Conservation (phyloP, 2,329 filamentous ascomycete genomes). For the Fusarium sp. region DNA sequence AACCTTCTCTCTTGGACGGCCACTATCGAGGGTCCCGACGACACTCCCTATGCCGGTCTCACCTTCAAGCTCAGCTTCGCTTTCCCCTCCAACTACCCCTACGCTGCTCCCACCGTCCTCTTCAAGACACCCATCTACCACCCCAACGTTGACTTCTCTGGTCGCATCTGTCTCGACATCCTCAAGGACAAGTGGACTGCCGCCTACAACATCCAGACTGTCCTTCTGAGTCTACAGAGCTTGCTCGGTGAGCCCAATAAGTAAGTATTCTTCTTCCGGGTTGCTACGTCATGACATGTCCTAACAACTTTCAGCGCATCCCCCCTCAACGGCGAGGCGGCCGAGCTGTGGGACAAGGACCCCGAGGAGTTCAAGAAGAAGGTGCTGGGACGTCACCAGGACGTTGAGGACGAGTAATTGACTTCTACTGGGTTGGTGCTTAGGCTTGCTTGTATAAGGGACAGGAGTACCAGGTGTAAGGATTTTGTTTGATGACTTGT, state of each 20-base stretch:
- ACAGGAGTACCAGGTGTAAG: slow-evolving; percentile 56
- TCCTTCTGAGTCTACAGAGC: slow-evolving; percentile 93
- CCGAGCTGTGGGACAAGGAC: slow-evolving; percentile 94
- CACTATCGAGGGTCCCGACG: slow-evolving; percentile 90
- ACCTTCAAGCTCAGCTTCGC: slow-evolving; percentile 92
- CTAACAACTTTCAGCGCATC: slow-evolving; percentile 73
- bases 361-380: slow-evolving; percentile 87
- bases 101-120: slow-evolving; percentile 87
- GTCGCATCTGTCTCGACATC: slow-evolving; percentile 96
- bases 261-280: slow-evolving; percentile 65
- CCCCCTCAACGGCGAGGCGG: slow-evolving; percentile 94
- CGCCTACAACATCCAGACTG: slow-evolving; percentile 95
- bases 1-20: slow-evolving; percentile 94
- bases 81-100: slow-evolving; percentile 94
- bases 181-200: slow-evolving; percentile 99
- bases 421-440: slow-evolving; percentile 22
- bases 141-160: slow-evolving; percentile 97
- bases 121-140: slow-evolving; percentile 99
- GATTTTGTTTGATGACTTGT: slow-evolving; percentile 47
- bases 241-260: slow-evolving; percentile 98
- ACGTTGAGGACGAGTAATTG: slow-evolving; percentile 71
- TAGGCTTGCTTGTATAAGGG: slow-evolving; percentile 48
- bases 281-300: not conserved
- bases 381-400: slow-evolving; percentile 71
- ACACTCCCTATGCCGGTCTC: slow-evolving; percentile 89